Evolutionary conservation across 768 basidiomycete species (phyloP).

Genomic region (Hemileccinum rubropunctum): DNA sequence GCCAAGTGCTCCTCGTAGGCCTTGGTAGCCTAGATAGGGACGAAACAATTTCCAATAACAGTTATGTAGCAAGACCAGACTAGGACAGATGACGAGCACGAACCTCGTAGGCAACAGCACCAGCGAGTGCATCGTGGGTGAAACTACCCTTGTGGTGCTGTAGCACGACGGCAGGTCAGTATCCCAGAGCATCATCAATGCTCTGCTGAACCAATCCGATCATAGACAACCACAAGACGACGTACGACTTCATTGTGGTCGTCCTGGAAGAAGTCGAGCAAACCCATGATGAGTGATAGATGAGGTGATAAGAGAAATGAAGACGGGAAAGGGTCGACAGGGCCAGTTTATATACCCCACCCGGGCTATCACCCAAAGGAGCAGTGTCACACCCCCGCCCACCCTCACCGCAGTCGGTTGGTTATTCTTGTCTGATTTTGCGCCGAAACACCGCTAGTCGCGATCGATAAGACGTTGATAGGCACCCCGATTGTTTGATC

Average conservation of each 20-base stretch:
- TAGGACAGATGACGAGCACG: neutral
- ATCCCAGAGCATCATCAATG: neutral
- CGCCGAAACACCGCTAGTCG: slow-evolving; percentile 8
- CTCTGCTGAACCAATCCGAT: neutral
- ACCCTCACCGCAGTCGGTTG: neutral
- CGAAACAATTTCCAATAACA: neutral
- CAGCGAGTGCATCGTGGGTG: slow-evolving; percentile 21
- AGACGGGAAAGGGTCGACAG: neutral
- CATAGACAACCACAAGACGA: neutral
- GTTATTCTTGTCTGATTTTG: slow-evolving; percentile 12
- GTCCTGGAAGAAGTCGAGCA: neutral
- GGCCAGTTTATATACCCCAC: slow-evolving; percentile 20
- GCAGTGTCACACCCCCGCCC: slow-evolving; percentile 5
- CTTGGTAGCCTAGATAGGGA: slow-evolving; percentile 12
- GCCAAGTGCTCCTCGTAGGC: slow-evolving; percentile 16
- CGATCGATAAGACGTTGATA: slow-evolving; percentile 22
- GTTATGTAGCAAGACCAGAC: neutral
- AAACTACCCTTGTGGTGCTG: slow-evolving; percentile 13
- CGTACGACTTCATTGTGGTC: slow-evolving; percentile 5
- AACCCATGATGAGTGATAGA: slow-evolving; percentile 12
- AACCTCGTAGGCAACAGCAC: slow-evolving; percentile 19
- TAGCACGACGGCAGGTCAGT: neutral
- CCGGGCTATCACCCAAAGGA: slow-evolving; percentile 3
- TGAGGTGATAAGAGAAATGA: neutral
- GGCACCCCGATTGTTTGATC: slow-evolving; percentile 7